Evolutionary conservation across 2,329 filamentous ascomycete species (phyloP), one percentile per base, ranked within the genome.

Genomic region (Trichoderma sp.): DNA sequence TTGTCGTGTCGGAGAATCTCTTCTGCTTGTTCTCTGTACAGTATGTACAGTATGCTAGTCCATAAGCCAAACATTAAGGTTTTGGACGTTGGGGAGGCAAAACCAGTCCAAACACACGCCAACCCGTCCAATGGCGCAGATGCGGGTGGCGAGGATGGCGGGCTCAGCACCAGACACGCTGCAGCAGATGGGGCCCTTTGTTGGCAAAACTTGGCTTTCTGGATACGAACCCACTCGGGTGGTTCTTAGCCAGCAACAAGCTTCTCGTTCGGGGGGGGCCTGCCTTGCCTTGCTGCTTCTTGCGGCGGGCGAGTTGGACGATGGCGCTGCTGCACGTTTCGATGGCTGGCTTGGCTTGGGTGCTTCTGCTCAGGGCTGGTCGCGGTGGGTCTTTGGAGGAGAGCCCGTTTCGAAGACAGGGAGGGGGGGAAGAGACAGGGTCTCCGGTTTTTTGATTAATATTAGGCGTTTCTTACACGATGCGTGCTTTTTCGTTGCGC

Each of bases 321-420:
- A 71, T 66, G 70, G 68, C 70, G 70, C 70, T 71, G 66, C 70
- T 69, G 63, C 68, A 68, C 68, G 68, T 65, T 71, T 59, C 30
- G 43, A 69, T 70, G 64, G 68, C 32, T 61, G 28, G 28, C 28
- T 30, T 30, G 28, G 65, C 68, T 55, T n/a, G 39, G 39, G 16
- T 43, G 39, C 39, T 43, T 43, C 21, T 18, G 43, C 59, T 39
- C 69, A 60, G 69, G 51, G 56, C 56, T 66, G 55, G 51, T 58
- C 58, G 68, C 39, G 28, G 60, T 67, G 68, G 61, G 65, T 24
- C 63, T 64, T 37, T 51, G 49, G 32, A 39, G 34, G 16, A 28
- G 26, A 26, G 51, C 26, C 52, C 52, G 63, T 59, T 51, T 66
- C 63, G 26, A 52, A 56, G 37, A 24, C 51, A 28, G 26, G 52